Percentiles rank a stretch among this genome's conserved stretches.
Conservation (phyloP, 306 rosid species). For the Parietaria judaica region DNA sequence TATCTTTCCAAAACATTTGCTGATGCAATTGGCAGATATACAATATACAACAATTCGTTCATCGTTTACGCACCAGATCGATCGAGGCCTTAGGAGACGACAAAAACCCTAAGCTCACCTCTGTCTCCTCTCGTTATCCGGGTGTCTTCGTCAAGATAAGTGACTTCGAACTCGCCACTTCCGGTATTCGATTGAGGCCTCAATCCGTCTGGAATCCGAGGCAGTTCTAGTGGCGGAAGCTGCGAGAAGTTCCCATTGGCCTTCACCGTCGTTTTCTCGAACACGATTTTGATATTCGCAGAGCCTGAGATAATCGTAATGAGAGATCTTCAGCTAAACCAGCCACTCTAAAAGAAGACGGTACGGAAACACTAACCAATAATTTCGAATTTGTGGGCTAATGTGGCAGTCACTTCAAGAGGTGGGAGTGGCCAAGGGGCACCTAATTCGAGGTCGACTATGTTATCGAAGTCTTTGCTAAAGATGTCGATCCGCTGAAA, state of each 20-base stretch:
- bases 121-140: conserved; percentile 87
- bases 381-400: conserved; percentile 95
- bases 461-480: conserved; percentile 83
- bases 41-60: conserved; percentile 10
- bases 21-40: conserved; percentile 6
- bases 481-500: conserved; percentile 80
- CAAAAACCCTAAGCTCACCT: conserved; percentile 89
- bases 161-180: conserved; percentile 81
- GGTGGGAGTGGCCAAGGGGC: conserved; percentile 90
- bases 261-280: conserved; percentile 79
- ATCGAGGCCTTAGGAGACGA: conserved; percentile 42
- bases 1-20: neutral
- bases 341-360: conserved; percentile 4
- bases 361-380: conserved; percentile 41
- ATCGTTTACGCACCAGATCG: neutral
- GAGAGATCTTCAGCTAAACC: conserved; percentile 3
- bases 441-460: conserved; percentile 78
- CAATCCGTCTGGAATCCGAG: conserved; percentile 67
- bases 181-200: conserved; percentile 69
- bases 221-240: conserved; percentile 74
- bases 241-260: conserved; percentile 72
- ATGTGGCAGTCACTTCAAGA: conserved; percentile 62
- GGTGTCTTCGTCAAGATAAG: conserved; percentile 56
- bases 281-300: conserved; percentile 57
- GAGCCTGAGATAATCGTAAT: conserved; percentile 39